These are phyloP conservation scores for Bombardia bombarda DNA, from an alignment of 495 filamentous ascomycete species.

Conservation along the genomic window DNA sequence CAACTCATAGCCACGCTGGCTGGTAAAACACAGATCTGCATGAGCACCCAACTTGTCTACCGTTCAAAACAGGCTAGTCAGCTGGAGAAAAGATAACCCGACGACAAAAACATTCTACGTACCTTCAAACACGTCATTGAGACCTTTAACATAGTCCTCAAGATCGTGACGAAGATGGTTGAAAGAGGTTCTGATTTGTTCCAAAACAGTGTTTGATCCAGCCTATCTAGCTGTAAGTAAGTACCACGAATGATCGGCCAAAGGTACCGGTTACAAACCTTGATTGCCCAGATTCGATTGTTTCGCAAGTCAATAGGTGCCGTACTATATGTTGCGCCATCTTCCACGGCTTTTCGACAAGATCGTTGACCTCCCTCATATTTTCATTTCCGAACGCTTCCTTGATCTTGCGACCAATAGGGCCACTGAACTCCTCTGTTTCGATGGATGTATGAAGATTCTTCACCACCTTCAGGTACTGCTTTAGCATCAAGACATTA, in stretches of 20 bases:
- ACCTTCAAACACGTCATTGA: constrained; percentile 45
- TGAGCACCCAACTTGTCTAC: constrained; percentile 7
- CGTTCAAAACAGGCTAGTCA: background rate
- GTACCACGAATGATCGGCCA: background rate
- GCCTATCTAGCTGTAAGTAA: constrained; percentile 40
- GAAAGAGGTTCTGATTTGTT: constrained; percentile 79
- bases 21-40: constrained; percentile 64
- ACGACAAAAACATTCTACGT: too few relatives aligned
- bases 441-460: constrained; percentile 61
- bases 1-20: constrained; percentile 71
- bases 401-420: constrained; percentile 55
- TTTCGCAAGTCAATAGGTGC: constrained; percentile 81
- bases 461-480: constrained; percentile 61
- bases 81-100: too few relatives aligned
- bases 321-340: constrained; percentile 69
- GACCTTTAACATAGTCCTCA: constrained; percentile 55
- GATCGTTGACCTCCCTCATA: constrained; percentile 47
- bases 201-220: constrained; percentile 76
- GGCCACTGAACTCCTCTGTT: constrained; percentile 49
- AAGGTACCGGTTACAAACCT: constrained; percentile 40
- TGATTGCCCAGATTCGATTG: constrained; percentile 88
- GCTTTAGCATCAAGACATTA: constrained; percentile 31
- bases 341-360: constrained; percentile 89
- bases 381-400: constrained; percentile 57
- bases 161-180: constrained; percentile 77